Evolutionary conservation across 345 rosid species (phyloP).

Genomic region (Nephelium lappaceum): DNA sequence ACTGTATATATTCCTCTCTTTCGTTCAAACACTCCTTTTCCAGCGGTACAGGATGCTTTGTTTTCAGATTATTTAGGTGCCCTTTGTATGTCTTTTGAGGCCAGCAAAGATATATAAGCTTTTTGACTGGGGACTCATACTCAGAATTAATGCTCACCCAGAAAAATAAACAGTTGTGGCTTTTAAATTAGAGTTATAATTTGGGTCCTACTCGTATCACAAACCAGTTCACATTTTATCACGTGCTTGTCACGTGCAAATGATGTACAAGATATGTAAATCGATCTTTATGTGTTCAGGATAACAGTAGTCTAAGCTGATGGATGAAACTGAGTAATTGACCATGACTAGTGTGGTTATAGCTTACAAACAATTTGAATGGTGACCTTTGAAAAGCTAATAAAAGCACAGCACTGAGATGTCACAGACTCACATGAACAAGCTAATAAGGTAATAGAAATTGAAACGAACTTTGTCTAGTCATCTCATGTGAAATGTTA

Average conservation of each 20-base stretch:
- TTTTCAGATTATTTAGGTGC: constrained; percentile 42
- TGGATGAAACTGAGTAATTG: not conserved
- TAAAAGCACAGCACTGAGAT: not conserved
- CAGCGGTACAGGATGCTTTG: constrained; percentile 45
- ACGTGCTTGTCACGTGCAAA: constrained; percentile 5
- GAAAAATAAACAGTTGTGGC: constrained; percentile 35
- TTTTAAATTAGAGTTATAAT: constrained; percentile 29
- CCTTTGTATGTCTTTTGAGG: constrained; percentile 62
- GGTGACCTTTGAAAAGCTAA: not conserved
- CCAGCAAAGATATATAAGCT: constrained; percentile 49
- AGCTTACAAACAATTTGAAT: not conserved
- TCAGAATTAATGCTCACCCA: constrained; percentile 20
- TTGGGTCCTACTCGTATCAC: constrained; percentile 25
- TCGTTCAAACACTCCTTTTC: constrained; percentile 56
- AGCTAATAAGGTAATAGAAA: not conserved
- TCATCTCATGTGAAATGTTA: constrained; percentile 21
- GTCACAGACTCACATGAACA: not conserved
- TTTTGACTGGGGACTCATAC: constrained; percentile 50
- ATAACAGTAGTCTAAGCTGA: not conserved
- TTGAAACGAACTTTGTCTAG: constrained; percentile 6
- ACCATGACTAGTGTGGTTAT: too few relatives aligned
- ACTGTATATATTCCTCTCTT: constrained; percentile 31
- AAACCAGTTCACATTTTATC: constrained; percentile 1
- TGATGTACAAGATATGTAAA: not conserved
- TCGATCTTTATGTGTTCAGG: not conserved